Evolutionary conservation across 805 yeast genomes (phyloP).

Genomic region (Wickerhamiella bombiphila): DNA sequence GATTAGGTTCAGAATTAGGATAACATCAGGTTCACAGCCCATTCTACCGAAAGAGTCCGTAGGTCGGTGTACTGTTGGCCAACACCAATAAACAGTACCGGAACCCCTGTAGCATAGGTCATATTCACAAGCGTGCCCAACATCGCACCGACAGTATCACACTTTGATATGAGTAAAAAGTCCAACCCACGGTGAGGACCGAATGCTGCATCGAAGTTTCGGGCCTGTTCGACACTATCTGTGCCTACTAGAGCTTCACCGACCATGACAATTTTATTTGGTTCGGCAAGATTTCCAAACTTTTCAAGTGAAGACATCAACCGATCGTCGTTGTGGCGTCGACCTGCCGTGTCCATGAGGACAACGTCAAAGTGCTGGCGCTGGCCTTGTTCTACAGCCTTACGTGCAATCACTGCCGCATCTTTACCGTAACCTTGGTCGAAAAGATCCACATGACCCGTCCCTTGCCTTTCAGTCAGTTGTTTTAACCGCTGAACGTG

Average conservation of each 20-base stretch:
- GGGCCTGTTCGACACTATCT: slow-evolving; percentile 90
- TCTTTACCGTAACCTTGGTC: slow-evolving; percentile 97
- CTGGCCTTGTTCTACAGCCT: slow-evolving; percentile 70
- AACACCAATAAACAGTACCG: slow-evolving; percentile 87
- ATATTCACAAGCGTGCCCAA: slow-evolving; percentile 94
- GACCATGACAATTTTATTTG: slow-evolving; percentile 94
- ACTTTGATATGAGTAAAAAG: slow-evolving; percentile 83
- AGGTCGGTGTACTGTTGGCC: slow-evolving; percentile 96
- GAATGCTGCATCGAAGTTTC: slow-evolving; percentile 83
- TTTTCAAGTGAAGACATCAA: slow-evolving; percentile 91
- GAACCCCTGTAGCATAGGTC: slow-evolving; percentile 93
- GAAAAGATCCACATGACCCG: slow-evolving; percentile 53
- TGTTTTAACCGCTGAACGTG: slow-evolving; percentile 75
- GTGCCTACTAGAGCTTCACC: slow-evolving; percentile 98
- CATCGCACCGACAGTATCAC: slow-evolving; percentile 95
- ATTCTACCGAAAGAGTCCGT: slow-evolving; percentile 74
- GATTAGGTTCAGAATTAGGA: slow-evolving; percentile 28
- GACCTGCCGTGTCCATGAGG: slow-evolving; percentile 91
- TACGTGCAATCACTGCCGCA: slow-evolving; percentile 87
- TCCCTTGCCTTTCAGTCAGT: slow-evolving; percentile 39
- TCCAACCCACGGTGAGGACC: slow-evolving; percentile 71
- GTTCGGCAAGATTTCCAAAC: slow-evolving; percentile 89
- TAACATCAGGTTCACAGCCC: slow-evolving; percentile 82
- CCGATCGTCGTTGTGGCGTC: slow-evolving; percentile 89
- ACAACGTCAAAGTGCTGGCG: slow-evolving; percentile 66